Percentiles rank a stretch among this genome's conserved stretches.
These are phyloP conservation scores for Rhizomucor pusillus DNA, from an alignment of 371 early-diverging fungal species.

Conservation along the genomic window DNA sequence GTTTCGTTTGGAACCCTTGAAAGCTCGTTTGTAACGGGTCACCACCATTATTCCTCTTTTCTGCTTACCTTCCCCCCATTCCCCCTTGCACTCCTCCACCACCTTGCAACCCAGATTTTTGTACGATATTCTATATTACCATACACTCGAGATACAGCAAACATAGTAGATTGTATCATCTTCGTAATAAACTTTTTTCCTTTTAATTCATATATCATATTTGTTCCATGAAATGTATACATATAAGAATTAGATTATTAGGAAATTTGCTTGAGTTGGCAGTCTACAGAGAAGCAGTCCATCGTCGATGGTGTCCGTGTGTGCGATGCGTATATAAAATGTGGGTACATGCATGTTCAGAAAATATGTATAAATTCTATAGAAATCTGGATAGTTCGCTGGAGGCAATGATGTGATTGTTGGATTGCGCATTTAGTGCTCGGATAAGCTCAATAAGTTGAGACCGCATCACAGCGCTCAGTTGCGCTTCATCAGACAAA, in stretches of 20 bases:
- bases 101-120: no score
- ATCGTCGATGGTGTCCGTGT: not conserved
- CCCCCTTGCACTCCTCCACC: no score
- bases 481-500: constrained; percentile 50
- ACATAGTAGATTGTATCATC: no score
- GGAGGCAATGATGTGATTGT: constrained; percentile 28
- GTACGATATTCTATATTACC: no score
- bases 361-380: constrained; percentile 11
- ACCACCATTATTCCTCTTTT: not conserved
- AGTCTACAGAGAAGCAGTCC: not conserved
- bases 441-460: constrained; percentile 60
- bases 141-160: no score
- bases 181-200: constrained; percentile 35
- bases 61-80: not conserved
- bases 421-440: constrained; percentile 43
- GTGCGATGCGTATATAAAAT: not conserved
- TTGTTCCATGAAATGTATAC: no score
- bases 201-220: no score
- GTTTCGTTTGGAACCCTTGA: constrained; percentile 80
- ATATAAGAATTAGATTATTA: not conserved
- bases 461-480: constrained; percentile 45
- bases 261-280: not conserved
- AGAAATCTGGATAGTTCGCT: constrained; percentile 38
- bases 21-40: constrained; percentile 14
- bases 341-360: not conserved